Evolutionary conservation across 2,329 filamentous ascomycete genomes (phyloP).

Genomic region (Emericellopsis atlantica): DNA sequence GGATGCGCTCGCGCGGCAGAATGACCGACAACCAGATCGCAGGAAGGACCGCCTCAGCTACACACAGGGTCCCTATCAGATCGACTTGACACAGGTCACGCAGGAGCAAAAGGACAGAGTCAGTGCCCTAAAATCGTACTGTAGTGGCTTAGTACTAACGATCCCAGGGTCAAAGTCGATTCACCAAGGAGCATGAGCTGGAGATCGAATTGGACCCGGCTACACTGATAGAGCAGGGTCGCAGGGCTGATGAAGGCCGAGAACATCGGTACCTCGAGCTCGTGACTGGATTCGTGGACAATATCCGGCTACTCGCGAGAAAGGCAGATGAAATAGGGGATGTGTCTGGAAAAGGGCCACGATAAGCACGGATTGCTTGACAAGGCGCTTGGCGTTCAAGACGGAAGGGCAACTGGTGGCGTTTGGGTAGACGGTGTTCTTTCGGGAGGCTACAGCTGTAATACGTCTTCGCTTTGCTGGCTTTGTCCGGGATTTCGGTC

Average conservation of each 20-base stretch:
- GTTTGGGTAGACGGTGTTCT: no score
- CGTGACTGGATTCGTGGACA: slow-evolving; percentile 64
- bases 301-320: slow-evolving; percentile 47
- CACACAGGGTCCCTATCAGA: slow-evolving; percentile 72
- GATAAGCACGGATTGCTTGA: neutral
- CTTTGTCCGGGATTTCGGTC: no score
- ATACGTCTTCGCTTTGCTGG: no score
- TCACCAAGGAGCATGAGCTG: slow-evolving; percentile 64
- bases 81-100: slow-evolving; percentile 88
- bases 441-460: no score
- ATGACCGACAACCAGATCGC: slow-evolving; percentile 42
- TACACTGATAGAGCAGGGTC: slow-evolving; percentile 54
- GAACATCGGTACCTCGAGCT: slow-evolving; percentile 52
- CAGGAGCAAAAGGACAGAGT: slow-evolving; percentile 17
- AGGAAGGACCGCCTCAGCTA: slow-evolving; percentile 90
- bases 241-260: slow-evolving; percentile 34
- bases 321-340: slow-evolving; percentile 20
- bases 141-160: no score
- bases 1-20: slow-evolving; percentile 19
- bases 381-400: neutral
- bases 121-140: no score
- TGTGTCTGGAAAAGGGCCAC: neutral
- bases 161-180: slow-evolving; percentile 6
- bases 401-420: neutral
- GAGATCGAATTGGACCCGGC: slow-evolving; percentile 63